phyloP scores from a whole-genome alignment of 1,284 basidiomycete genomes.

The Trichosporon inkin region DNA sequence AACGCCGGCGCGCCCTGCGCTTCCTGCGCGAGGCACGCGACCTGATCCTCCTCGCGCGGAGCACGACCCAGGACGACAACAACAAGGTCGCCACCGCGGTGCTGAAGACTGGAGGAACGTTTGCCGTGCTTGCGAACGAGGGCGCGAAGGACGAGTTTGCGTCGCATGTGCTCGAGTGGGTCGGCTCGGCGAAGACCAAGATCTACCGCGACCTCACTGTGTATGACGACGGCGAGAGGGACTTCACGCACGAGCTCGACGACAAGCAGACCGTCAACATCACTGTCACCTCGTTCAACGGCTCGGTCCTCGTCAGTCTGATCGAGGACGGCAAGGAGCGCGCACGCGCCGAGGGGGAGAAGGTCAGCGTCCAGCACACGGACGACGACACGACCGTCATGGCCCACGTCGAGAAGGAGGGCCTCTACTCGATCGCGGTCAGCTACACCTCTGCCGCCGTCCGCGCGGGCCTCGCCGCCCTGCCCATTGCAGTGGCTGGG shows the following conservation, averaged over 20 bases:
- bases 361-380: neutral
- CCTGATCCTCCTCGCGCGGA: neutral
- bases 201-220: neutral
- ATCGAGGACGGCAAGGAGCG: slow-evolving; percentile 10
- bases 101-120: neutral
- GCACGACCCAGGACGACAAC: neutral
- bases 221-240: neutral
- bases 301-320: neutral
- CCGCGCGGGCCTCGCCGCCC: too few relatives aligned
- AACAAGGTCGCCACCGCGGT: slow-evolving; percentile 1
- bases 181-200: neutral
- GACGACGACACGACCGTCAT: slow-evolving; percentile 1
- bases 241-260: neutral
- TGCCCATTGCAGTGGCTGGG: neutral
- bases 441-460: neutral
- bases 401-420: neutral
- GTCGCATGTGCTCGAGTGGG: neutral
- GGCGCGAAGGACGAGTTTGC: neutral
- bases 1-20: slow-evolving; percentile 4
- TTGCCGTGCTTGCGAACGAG: neutral
- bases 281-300: neutral
- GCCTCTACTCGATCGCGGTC: slow-evolving; percentile 1
- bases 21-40: neutral
- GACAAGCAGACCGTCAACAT: slow-evolving; percentile 1
- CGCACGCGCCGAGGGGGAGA: neutral